Evolutionary conservation across 192 early-diverging fungal genomes (phyloP), one percentile per base, ranked within the genome.

Genomic region (Powellomyces hirtus): DNA sequence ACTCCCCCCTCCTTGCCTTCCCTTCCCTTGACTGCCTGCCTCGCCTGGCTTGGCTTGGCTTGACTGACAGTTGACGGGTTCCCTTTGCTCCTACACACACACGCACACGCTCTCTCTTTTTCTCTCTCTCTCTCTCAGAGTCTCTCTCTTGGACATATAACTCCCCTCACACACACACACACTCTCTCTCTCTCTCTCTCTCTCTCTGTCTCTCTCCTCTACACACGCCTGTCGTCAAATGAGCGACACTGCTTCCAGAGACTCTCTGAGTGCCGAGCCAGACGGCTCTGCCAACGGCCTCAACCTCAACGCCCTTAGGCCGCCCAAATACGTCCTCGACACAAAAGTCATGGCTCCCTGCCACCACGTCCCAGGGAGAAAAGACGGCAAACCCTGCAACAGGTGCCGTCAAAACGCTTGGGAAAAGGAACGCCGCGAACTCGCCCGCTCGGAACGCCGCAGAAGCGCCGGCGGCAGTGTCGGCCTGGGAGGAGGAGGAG

Each of bases 211-310:
- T n/a, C n/a, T n/a, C n/a, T n/a, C n/a, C n/a, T n/a, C n/a, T n/a
- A n/a, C n/a, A n/a, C 35, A 29, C 38, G 37, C 64, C 26, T 85
- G 90, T 89, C 68, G 81, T 81, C n/a, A 42, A 18, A 49, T 49
- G 46, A 49, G 46, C 46, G 46, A 49, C 5, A 3, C 46, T 24
- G 2, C 46, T 24, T 49, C 46, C 5, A 18, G 46, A 49, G 46
- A 49, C n/a, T 49, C 46, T 7, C 26, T 49, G 5, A 49, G 46
- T 16, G 46, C 16, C 2, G 46, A 49, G 46, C 46, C 16, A 49
- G 46, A 49, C 53, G 31, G 53, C 2, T 56, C 53, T 2, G 53
- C 29, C 4, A 34, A 31, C 53, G 38, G 59, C 59, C 59, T 38
- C 7, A 60, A 36, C 36, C 59, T 60, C 36, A 60, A 60, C 36